Evolutionary conservation across 495 filamentous ascomycete genomes (phyloP), one percentile per base, ranked within the genome.

Genomic region (Tuber magnatum): DNA sequence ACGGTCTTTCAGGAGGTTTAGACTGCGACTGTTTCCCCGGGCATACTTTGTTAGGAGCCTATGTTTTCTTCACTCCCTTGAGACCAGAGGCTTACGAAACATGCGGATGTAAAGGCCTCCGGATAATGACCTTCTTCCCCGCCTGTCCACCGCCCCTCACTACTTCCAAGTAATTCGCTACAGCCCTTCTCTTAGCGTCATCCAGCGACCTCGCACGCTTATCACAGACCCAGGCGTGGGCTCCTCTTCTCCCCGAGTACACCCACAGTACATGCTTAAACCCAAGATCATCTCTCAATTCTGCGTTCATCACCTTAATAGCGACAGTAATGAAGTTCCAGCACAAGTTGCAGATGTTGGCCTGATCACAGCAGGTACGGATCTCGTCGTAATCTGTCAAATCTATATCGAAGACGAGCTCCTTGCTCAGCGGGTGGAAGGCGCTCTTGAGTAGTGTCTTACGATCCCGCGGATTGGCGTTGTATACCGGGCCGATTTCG

Each of bases 201-300:
- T 97, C 91, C 84, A 99, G 87, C 51, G 86, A 86, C 75, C 95
- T 88, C 6, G 94, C 95, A 70, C 90, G 89, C 75, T 91, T 91
- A 84, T 99, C 95, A 82, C 94, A 97, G n/a, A 99, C 92, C 95
- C 95, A 99, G 12, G 94, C 95, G 90, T 99, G 95, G 24, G 91
- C 93, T 83, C 95, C 95, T 89, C 95, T 89, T 82, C 95, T 91
- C 46, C 95, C 95, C 0, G 95, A 98, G 84, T 97, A 99, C 1
- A 99, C 94, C 95, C 95, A 99, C 80, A 99, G 87, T 77, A 99
- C 94, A 83, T 99, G 94, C 80, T 92, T 88, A 83, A 97, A 99
- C 38, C 94, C 95, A 82, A 98, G 96, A 84, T 99, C 95, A 3
- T 98, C 94, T 75, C 92, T 87, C 71, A 99, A 83, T 3, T 93